These are phyloP conservation scores for Phytophthora citricola DNA, from an alignment of 352 stramenopile species.

Conservation along the genomic window DNA sequence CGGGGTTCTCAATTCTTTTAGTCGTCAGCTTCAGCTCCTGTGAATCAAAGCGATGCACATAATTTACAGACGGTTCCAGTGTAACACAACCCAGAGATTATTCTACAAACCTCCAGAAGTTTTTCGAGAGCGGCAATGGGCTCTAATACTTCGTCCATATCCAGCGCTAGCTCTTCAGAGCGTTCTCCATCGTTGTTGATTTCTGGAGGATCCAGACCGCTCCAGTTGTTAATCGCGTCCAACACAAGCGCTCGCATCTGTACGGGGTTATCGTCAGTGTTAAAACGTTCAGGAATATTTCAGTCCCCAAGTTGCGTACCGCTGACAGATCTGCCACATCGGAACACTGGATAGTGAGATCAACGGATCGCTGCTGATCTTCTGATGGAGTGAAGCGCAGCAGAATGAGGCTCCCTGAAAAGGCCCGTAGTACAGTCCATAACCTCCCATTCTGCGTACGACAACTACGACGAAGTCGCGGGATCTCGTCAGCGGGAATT, in stretches of 20 bases:
- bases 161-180: conserved; percentile 19
- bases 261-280: neutral
- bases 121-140: conserved; percentile 36
- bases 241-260: conserved; percentile 68
- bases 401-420: conserved; percentile 56
- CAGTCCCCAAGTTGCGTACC: conserved; percentile 36
- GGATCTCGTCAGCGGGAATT: conserved; percentile 24
- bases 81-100: neutral
- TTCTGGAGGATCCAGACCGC: neutral
- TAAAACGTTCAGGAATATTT: conserved; percentile 2
- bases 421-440: conserved; percentile 54
- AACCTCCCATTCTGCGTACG: conserved; percentile 54
- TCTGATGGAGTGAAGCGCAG: conserved; percentile 41
- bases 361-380: conserved; percentile 38
- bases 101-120: conserved; percentile 32
- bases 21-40: conserved; percentile 50
- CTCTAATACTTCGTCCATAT: conserved; percentile 33
- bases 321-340: conserved; percentile 61
- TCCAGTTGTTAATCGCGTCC: conserved; percentile 30
- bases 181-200: conserved; percentile 8
- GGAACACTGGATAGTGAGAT: conserved; percentile 62
- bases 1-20: conserved; percentile 33
- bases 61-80: neutral
- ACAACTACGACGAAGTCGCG: conserved; percentile 41
- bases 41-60: conserved; percentile 2